Evolutionary conservation across 768 basidiomycete genomes (phyloP).

Genomic region (Xerocomellus intermedius): DNA sequence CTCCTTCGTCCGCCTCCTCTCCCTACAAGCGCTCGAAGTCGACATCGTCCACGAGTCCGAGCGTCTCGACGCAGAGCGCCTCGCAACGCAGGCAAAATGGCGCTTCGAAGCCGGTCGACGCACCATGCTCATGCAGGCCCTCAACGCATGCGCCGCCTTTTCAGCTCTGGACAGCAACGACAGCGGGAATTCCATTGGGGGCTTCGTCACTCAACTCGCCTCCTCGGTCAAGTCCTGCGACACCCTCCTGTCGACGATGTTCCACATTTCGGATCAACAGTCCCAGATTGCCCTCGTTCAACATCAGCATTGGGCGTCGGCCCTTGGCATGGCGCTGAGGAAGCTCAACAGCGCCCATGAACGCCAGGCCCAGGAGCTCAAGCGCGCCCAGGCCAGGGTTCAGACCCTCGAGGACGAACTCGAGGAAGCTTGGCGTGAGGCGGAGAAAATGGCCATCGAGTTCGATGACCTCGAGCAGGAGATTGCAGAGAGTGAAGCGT

Average conservation of each 20-base stretch:
- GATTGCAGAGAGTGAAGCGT: slow-evolving; percentile 21
- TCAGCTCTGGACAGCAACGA: neutral
- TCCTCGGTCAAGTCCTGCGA: slow-evolving; percentile 61
- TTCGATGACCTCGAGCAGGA: slow-evolving; percentile 59
- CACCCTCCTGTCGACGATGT: slow-evolving; percentile 52
- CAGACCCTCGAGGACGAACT: slow-evolving; percentile 64
- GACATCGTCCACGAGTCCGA: slow-evolving; percentile 58
- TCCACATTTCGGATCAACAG: slow-evolving; percentile 60
- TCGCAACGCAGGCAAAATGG: slow-evolving; percentile 60
- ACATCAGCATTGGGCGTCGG: slow-evolving; percentile 72
- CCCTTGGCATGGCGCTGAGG: slow-evolving; percentile 71
- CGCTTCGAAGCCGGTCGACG: slow-evolving; percentile 65
- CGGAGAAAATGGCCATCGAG: slow-evolving; percentile 68
- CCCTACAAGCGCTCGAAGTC: slow-evolving; percentile 57
- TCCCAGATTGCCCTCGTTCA: slow-evolving; percentile 58
- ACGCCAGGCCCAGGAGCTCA: slow-evolving; percentile 58
- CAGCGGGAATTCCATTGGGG: slow-evolving; percentile 37
- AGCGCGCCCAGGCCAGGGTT: slow-evolving; percentile 45
- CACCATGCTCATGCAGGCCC: slow-evolving; percentile 68
- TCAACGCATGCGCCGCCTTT: slow-evolving; percentile 31
- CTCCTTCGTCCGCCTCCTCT: slow-evolving; percentile 68
- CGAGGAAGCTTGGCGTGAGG: slow-evolving; percentile 79
- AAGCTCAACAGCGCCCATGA: slow-evolving; percentile 79
- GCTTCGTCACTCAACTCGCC: slow-evolving; percentile 56
- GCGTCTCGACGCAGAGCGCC: slow-evolving; percentile 52